Evolutionary conservation across 1,284 basidiomycete species (phyloP), one percentile per base, ranked within the genome.

Genomic region (Cryptococcus maquisensis): DNA sequence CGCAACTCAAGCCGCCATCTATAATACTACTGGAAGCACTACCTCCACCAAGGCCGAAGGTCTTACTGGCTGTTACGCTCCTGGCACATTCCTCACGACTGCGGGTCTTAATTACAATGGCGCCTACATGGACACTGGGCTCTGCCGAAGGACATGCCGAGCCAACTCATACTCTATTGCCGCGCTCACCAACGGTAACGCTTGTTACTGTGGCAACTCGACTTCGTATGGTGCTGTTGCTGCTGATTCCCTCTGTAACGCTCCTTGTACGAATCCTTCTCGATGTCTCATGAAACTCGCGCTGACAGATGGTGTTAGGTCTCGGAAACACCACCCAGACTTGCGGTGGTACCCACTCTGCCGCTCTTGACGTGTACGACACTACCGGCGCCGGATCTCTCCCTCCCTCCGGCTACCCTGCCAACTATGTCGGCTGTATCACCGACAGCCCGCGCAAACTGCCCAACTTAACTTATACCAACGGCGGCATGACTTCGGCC

Each of bases 341-440:
- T 13, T 71, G 66, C 49, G 68, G 68, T 42, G 60, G 52, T 10
- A 45, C 37, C 20, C 56, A 51, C 55, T 54, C 54, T n/a, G 46
- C 49, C 28, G 49, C 58, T 35, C 38, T 57, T 16, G 60, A 61
- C 3, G 47, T 65, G 49, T 70, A 61, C 59, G 65, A 70, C 57
- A 68, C 67, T 10, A 62, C 56, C 24, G 66, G 66, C n/a, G 54
- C 60, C 3, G 68, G 65, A 2, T 53, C 66, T 9, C 20, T 37
- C 9, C 23, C 50, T 13, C 51, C 54, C 4, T 15, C 60, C 9
- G 63, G 63, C 16, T 62, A 47, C 45, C 61, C 63, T 6, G 39
- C 51, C 38, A 59, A 62, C 56, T 69, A 65, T 51, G 62, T 68
- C 42, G 67, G 67, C 15, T 69, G 67, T 60, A 42, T 56, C 42